These are phyloP conservation scores for Medicago ruthenica DNA, from an alignment of 306 rosid species.

Conservation along the genomic window DNA sequence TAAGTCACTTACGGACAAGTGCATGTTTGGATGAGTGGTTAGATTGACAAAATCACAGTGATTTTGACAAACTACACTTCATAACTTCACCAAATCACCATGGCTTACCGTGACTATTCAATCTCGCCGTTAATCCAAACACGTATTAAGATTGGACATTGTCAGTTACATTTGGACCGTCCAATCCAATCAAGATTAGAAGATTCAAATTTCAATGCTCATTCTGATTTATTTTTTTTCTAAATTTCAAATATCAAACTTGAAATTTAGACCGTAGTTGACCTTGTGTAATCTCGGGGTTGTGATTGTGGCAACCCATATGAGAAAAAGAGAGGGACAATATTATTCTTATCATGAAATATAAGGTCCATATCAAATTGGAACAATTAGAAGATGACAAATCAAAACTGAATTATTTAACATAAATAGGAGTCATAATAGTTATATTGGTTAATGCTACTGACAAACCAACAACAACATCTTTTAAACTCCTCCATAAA, in stretches of 20 bases:
- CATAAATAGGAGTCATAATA: slow-evolving; percentile 13
- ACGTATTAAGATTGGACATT: background rate
- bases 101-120: too few relatives aligned
- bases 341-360: background rate
- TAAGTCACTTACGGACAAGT: too few relatives aligned
- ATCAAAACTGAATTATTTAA: slow-evolving; percentile 37
- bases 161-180: too few relatives aligned
- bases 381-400: slow-evolving; percentile 35
- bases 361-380: slow-evolving; percentile 18
- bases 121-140: too few relatives aligned
- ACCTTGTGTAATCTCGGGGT: background rate
- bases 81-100: too few relatives aligned
- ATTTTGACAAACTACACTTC: too few relatives aligned
- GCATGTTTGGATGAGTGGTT: too few relatives aligned
- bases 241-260: background rate
- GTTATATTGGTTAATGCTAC: slow-evolving; percentile 26
- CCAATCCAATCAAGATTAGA: too few relatives aligned
- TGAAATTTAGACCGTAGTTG: background rate
- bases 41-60: too few relatives aligned
- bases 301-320: background rate
- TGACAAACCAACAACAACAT: slow-evolving; percentile 30
- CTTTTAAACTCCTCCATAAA: slow-evolving; percentile 19
- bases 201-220: background rate
- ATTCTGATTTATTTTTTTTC: background rate
- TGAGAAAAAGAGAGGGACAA: background rate